Conservation (phyloP, 306 rosid genomes). For the Mimosa bimucronata region DNA sequence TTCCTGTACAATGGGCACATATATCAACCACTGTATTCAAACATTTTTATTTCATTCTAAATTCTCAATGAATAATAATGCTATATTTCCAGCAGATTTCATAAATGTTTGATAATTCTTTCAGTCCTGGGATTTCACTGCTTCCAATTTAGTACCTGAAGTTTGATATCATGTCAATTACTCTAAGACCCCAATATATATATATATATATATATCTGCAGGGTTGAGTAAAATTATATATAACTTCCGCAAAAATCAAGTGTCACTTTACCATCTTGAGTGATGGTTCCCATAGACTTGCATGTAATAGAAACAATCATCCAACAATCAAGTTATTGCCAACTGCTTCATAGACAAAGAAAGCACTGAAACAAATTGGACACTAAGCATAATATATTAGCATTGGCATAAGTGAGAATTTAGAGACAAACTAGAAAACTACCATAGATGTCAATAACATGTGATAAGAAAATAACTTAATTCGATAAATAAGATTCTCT, state of each 20-base stretch:
- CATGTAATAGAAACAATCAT: neutral
- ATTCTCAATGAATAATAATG: neutral
- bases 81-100: neutral
- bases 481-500: slow-evolving; percentile 1
- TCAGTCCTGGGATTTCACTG: neutral
- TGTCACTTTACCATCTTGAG: neutral
- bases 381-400: neutral
- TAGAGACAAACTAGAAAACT: neutral
- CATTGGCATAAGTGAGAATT: neutral
- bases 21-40: neutral
- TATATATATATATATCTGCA: neutral
- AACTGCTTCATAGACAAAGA: neutral
- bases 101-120: neutral
- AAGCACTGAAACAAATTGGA: neutral
- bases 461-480: slow-evolving; percentile 9
- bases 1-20: slow-evolving; percentile 6
- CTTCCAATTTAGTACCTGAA: slow-evolving; percentile 7
- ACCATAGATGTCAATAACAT: neutral
- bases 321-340: neutral
- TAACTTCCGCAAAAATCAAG: neutral
- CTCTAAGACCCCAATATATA: neutral
- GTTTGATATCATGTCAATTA: slow-evolving; percentile 3
- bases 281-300: neutral
- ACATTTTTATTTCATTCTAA: neutral
- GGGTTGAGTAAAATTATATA: neutral